Base-by-base conservation (phyloP, 164 flowering plant genomes). In the Platanus orientalis region DNA sequence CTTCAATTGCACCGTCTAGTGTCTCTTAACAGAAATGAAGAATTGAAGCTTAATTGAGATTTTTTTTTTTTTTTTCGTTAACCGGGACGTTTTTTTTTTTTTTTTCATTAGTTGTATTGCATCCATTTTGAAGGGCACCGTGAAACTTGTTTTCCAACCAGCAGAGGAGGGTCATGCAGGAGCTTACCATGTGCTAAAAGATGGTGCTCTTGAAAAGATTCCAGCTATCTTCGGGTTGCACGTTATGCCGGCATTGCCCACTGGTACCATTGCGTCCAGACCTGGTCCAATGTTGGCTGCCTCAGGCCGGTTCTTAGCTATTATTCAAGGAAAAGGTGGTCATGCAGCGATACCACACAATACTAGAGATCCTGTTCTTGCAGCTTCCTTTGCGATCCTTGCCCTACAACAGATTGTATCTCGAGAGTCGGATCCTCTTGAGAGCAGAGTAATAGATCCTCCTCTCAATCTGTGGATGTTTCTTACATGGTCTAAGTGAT, bases 121-220 rank as follows among this genome's bases (percentile, higher is more conserved):
- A 11, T 51, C 21, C 3, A 16, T 5, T 26, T 23, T 27, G 47
- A 7, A 92, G 93, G 98, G 95, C 27, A 88, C 91, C 2, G 82
- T 92, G 47, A 85, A 86, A 80, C 89, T 90, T 7, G 80, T 92
- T 20, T 92, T 92, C 69, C 98, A 90, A 65, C 98, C 97, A 0
- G 98, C 66, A 21, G 96, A 90, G 70, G 98, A 92, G 70, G 85
- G 90, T 39, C 14, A 47, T 24, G 89, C 81, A 0, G 96, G 98
- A 21, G 97, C 98, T 2, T 79, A 78, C 69, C 81, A 84, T 73
- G 78, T 92, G 88, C 24, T 88, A 58, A 50, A 82, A 67, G 88
- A 85, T 28, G 92, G 89, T 32, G 89, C 76, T 54, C 80, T 90
- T 24, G 84, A 85, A 23, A 69, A 78, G 1, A 29, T 80, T 16